Conservation (phyloP, 164 flowering plant genomes). For the Brasenia schreberi region DNA sequence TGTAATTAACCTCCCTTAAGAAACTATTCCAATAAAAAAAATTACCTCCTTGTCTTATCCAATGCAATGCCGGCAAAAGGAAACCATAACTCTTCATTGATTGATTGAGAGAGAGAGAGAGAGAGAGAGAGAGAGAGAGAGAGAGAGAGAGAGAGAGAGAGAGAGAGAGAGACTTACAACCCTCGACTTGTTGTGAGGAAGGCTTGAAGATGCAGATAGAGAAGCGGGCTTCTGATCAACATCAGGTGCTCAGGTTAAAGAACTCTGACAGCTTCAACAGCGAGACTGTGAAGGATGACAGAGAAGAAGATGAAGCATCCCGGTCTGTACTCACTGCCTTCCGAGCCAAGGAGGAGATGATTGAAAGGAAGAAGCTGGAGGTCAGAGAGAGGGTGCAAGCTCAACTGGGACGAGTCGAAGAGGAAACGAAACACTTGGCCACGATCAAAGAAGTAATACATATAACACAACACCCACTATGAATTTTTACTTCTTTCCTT, state of each 20-base stretch:
- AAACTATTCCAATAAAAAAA: background rate
- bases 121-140: slow-evolving; percentile 3
- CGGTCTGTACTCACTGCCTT: slow-evolving; percentile 57
- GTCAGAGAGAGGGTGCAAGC: slow-evolving; percentile 64
- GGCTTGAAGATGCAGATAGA: slow-evolving; percentile 20
- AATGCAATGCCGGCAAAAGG: background rate
- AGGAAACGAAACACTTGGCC: slow-evolving; percentile 66
- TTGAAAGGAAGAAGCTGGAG: slow-evolving; percentile 77
- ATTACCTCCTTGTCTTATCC: background rate
- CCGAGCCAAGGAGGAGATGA: slow-evolving; percentile 76
- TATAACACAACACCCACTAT: background rate
- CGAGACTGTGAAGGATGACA: slow-evolving; percentile 30
- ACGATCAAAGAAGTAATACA: slow-evolving; percentile 57
- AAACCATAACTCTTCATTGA: background rate
- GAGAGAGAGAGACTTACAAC: background rate
- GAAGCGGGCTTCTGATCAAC: slow-evolving; percentile 25
- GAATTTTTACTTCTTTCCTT: background rate
- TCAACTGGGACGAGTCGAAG: slow-evolving; percentile 67
- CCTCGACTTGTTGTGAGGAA: background rate
- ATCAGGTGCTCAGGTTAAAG: slow-evolving; percentile 29
- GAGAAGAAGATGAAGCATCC: slow-evolving; percentile 53
- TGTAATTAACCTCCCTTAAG: background rate
- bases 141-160: slow-evolving; percentile 10
- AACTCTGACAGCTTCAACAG: slow-evolving; percentile 19
- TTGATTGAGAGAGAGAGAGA: slow-evolving; percentile 2